phyloP scores from a whole-genome alignment of 2,329 filamentous ascomycete species.

The Alternaria conjuncta region DNA sequence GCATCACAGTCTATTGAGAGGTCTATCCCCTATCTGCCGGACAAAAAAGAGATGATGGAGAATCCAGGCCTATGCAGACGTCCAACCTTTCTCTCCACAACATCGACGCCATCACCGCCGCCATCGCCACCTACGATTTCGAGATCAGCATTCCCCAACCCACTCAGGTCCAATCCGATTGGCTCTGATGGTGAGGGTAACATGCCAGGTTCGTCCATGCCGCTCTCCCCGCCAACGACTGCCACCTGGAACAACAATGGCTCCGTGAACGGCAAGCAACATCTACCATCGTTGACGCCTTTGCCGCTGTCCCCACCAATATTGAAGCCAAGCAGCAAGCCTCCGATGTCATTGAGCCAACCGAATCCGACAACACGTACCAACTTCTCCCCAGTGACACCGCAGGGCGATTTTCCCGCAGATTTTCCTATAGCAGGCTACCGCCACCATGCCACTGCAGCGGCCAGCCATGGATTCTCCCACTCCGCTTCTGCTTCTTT shows the following conservation, averaged over 20 bases:
- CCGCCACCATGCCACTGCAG: conserved; percentile 4
- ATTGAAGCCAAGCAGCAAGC: conserved; percentile 41
- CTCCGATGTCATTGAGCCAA: conserved; percentile 38
- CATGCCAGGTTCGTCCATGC: conserved; percentile 26
- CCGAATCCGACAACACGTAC: conserved; percentile 42
- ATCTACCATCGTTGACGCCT: conserved; percentile 33
- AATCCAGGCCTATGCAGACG: conserved; percentile 24
- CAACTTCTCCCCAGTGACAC: conserved; percentile 33
- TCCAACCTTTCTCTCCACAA: conserved; percentile 43
- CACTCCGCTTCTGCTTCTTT: conserved; percentile 34
- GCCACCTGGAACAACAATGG: conserved; percentile 17
- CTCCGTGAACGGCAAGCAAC: conserved; percentile 24
- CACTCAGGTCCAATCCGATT: conserved; percentile 30
- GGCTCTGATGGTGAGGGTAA: conserved; percentile 22
- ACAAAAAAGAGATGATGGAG: conserved; percentile 10
- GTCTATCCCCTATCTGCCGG: conserved; percentile 19
- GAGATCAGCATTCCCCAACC: conserved; percentile 32
- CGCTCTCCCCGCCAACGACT: conserved; percentile 33
- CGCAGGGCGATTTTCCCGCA: conserved; percentile 19
- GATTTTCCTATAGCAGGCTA: conserved; percentile 23
- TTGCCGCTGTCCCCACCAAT: conserved; percentile 43
- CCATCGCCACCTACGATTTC: conserved; percentile 34
- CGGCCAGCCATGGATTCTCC: conserved; percentile 7
- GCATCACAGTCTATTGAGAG: conserved; percentile 31
- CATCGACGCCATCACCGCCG: conserved; percentile 44